Evolutionary conservation across 78 protist species (phyloP).

Genomic region (Monocercomonoides exilis): DNA sequence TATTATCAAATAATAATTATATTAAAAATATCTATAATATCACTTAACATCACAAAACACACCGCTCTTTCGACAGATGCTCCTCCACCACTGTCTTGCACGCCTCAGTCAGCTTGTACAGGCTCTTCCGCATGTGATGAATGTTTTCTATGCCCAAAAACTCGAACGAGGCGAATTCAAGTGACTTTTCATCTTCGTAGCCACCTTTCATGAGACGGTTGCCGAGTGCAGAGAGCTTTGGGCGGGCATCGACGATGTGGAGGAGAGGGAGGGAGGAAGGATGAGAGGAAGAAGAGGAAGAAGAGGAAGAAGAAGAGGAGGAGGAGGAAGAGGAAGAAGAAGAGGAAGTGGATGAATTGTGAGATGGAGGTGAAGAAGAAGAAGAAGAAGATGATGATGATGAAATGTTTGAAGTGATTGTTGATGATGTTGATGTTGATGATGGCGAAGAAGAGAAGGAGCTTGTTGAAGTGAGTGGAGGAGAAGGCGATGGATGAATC

Average conservation of each 20-base stretch:
- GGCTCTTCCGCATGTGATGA: background rate
- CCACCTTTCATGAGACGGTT: background rate
- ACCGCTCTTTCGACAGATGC: background rate
- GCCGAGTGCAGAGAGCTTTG: background rate
- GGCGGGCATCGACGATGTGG: slow-evolving; percentile 1
- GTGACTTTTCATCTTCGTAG: background rate
- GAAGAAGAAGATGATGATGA: too few species aligned
- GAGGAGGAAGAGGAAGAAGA: too few species aligned
- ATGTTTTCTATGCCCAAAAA: background rate
- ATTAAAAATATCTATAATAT: background rate
- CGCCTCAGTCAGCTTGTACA: background rate
- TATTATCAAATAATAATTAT: background rate
- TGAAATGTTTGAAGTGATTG: too few species aligned
- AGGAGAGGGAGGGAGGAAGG: background rate
- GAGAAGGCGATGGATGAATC: too few species aligned
- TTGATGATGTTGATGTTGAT: too few species aligned
- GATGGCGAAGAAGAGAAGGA: too few species aligned
- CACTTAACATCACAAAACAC: background rate
- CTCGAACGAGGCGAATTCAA: background rate
- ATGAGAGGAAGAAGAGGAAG: too few species aligned
- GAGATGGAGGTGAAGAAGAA: too few species aligned
- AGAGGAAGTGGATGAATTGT: too few species aligned
- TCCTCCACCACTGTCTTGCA: too few species aligned
- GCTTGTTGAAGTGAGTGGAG: too few species aligned
- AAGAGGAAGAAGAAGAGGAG: too few species aligned